Conservation (phyloP, 202 grass and related monocot genomes). For the Alloteropsis angusta region DNA sequence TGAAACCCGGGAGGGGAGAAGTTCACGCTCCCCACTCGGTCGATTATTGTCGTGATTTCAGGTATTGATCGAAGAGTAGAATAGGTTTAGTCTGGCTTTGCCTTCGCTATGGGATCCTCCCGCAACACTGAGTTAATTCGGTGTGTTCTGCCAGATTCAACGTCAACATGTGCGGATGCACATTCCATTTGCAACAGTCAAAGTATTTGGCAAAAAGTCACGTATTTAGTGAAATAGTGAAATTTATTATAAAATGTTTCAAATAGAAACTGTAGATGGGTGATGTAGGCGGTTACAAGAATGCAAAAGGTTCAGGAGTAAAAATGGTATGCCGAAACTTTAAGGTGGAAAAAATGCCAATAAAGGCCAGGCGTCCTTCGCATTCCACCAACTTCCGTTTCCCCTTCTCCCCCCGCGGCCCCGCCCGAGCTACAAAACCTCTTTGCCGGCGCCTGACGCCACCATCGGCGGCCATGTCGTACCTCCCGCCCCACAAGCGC, state of each 20-base stretch:
- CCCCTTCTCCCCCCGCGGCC: neutral
- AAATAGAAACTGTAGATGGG: neutral
- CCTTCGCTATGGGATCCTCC: no score
- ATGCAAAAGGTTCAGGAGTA: neutral
- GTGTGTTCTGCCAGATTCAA: no score
- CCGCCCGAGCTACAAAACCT: constrained; percentile 10
- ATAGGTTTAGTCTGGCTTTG: no score
- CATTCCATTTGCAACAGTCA: no score
- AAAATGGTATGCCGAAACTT: neutral
- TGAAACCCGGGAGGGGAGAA: no score
- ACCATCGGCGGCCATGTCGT: constrained; percentile 39
- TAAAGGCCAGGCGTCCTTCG: neutral
- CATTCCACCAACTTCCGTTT: neutral
- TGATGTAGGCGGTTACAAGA: neutral
- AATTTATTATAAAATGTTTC: neutral
- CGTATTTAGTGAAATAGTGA: no score
- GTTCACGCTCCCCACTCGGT: no score
- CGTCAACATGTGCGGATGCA: no score
- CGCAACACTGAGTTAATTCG: no score
- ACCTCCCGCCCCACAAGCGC: constrained; percentile 81
- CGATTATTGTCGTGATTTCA: no score
- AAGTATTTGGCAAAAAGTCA: no score
- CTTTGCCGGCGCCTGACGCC: neutral
- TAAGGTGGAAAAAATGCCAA: neutral
- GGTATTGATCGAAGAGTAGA: no score